Evolutionary conservation across 192 early-diverging fungal genomes (phyloP).

Genomic region (Neocallimastix lanati): DNA sequence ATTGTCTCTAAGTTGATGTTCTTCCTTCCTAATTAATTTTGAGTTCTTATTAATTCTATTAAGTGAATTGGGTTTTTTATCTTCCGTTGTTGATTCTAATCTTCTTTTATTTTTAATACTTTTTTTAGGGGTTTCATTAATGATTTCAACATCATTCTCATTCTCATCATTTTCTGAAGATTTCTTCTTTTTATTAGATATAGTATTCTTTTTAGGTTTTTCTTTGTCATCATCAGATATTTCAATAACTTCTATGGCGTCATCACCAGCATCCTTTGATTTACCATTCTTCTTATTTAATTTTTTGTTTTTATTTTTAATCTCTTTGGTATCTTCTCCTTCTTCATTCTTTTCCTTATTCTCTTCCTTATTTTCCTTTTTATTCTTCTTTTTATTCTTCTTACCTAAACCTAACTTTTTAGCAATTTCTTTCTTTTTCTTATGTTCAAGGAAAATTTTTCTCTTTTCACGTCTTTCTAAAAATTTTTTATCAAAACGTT

Average conservation of each 20-base stretch:
- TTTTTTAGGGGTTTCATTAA: background rate
- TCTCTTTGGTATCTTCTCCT: background rate
- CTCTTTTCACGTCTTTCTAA: constrained; percentile 44
- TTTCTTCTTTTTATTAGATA: too few relatives aligned
- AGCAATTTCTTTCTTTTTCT: constrained; percentile 16
- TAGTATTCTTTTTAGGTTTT: too few relatives aligned
- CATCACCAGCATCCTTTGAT: background rate
- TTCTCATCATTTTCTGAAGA: background rate
- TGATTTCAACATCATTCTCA: background rate
- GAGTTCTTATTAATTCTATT: background rate
- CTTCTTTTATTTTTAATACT: background rate
- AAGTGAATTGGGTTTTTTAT: too few relatives aligned
- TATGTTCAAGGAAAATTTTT: constrained; percentile 19
- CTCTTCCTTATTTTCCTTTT: constrained; percentile 5
- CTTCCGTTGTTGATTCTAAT: background rate
- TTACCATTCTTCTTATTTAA: constrained; percentile 5
- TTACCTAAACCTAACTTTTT: constrained; percentile 17
- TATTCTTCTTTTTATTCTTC: constrained; percentile 8
- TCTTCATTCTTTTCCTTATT: constrained; percentile 5
- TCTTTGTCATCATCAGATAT: too few relatives aligned
- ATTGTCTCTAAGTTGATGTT: background rate
- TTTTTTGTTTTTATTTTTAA: background rate
- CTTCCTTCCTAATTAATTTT: background rate
- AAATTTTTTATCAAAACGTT: constrained; percentile 54
- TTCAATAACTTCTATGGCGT: too few relatives aligned